Percentiles rank a stretch among this genome's conserved stretches.
Evolutionary conservation across 164 flowering plant species (phyloP).

Genomic region (Pachysandra terminalis): DNA sequence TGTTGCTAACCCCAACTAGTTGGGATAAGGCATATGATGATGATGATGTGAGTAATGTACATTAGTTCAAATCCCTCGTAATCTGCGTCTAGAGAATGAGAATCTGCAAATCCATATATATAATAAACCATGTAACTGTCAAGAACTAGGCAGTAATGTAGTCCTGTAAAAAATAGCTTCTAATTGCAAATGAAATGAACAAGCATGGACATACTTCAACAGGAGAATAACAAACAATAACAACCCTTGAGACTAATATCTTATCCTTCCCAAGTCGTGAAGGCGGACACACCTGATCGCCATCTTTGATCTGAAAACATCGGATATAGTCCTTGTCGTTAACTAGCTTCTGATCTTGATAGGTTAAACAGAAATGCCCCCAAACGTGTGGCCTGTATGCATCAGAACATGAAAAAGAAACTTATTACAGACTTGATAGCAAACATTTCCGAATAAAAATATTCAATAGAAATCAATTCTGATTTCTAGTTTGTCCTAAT

Average conservation of each 20-base stretch:
- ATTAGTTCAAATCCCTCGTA: no score
- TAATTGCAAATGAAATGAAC: background rate
- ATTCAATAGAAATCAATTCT: no score
- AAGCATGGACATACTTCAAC: background rate
- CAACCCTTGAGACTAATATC: background rate
- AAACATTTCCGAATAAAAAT: background rate
- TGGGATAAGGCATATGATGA: no score
- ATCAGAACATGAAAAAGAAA: background rate
- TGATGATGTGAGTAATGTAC: no score
- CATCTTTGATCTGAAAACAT: constrained; percentile 63
- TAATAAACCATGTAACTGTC: no score
- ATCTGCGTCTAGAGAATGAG: no score
- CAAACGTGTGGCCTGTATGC: constrained; percentile 73
- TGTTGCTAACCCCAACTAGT: no score
- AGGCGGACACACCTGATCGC: constrained; percentile 66
- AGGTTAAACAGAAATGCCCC: constrained; percentile 84
- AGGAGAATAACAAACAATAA: background rate
- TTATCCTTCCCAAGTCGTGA: background rate
- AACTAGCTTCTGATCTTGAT: constrained; percentile 53
- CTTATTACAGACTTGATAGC: background rate
- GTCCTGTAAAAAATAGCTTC: background rate
- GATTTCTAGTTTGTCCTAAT: background rate
- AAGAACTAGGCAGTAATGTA: background rate
- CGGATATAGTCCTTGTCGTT: constrained; percentile 38
- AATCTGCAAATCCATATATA: no score